These are phyloP conservation scores for Apiospora hydei DNA, from an alignment of 2,329 filamentous ascomycete species.

Conservation along the genomic window DNA sequence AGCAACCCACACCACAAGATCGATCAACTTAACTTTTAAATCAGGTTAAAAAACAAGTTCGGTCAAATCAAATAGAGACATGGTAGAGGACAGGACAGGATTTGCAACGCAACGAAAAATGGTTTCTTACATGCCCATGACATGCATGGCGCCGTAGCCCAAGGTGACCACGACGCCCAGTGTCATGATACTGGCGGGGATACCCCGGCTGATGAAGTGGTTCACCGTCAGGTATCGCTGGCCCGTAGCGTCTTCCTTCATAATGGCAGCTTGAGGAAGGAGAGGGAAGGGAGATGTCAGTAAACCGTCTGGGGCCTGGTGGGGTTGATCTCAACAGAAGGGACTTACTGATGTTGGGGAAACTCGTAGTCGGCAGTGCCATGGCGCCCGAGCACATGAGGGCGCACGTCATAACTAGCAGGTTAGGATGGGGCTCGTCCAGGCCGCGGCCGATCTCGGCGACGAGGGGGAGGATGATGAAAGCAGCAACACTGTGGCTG, in stretches of 20 bases:
- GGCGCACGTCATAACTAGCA: conserved; percentile 93
- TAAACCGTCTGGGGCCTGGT: conserved; percentile 43
- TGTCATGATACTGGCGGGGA: conserved; percentile 84
- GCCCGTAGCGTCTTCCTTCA: conserved; percentile 97
- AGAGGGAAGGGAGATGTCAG: conserved; percentile 43
- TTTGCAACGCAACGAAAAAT: not conserved
- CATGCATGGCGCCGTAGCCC: conserved; percentile 88
- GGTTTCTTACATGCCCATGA: conserved; percentile 48
- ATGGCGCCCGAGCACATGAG: conserved; percentile 98
- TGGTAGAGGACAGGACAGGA: too few relatives aligned
- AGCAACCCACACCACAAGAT: too few relatives aligned
- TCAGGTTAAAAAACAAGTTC: not conserved
- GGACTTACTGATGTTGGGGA: conserved; percentile 98
- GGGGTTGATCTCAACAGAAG: not conserved
- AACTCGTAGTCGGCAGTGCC: conserved; percentile 93
- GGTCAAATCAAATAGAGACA: not conserved
- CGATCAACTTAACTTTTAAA: too few relatives aligned
- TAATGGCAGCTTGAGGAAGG: conserved; percentile 73
- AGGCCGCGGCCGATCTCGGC: conserved; percentile 84
- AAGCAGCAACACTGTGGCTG: conserved; percentile 92
- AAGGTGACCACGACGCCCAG: conserved; percentile 85
- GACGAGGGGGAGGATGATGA: conserved; percentile 93
- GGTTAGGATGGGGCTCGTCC: conserved; percentile 89
- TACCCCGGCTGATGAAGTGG: conserved; percentile 93
- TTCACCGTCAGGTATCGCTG: conserved; percentile 90